These are phyloP conservation scores for Claviceps sp. DNA, from an alignment of 2,329 filamentous ascomycete species.

Conservation along the genomic window DNA sequence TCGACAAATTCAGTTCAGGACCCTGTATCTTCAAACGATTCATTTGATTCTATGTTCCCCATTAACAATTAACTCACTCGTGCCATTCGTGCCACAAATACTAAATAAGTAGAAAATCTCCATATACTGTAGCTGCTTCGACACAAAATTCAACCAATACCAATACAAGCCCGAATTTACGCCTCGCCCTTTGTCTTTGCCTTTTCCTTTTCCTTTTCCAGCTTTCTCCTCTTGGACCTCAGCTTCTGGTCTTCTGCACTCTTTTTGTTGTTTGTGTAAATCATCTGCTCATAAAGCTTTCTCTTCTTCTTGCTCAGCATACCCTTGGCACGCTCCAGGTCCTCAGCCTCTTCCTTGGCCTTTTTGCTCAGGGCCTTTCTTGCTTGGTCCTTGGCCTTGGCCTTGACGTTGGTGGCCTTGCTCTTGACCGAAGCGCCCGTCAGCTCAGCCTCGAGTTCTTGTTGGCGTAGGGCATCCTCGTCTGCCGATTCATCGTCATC, in stretches of 20 bases:
- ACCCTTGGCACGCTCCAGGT: slow-evolving; percentile 85
- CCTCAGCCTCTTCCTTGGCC: slow-evolving; percentile 66
- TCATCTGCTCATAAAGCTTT: slow-evolving; percentile 95
- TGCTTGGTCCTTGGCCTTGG: slow-evolving; percentile 55
- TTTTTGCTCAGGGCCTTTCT: slow-evolving; percentile 58
- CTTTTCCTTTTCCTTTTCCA: slow-evolving; percentile 50
- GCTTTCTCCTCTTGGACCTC: slow-evolving; percentile 76
- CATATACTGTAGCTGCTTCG: not conserved
- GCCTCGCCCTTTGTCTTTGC: slow-evolving; percentile 30
- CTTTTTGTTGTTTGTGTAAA: slow-evolving; percentile 87
- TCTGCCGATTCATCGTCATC: slow-evolving; percentile 29
- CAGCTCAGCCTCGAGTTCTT: slow-evolving; percentile 86
- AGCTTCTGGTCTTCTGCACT: slow-evolving; percentile 81
- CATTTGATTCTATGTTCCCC: not conserved
- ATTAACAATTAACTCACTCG: not conserved
- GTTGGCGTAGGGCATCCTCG: slow-evolving; percentile 62
- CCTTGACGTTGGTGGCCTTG: slow-evolving; percentile 33
- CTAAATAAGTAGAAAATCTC: not conserved
- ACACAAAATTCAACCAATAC: not conserved
- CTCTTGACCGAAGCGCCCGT: slow-evolving; percentile 50
- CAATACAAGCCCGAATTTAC: slow-evolving; percentile 8
- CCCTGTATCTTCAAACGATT: not conserved
- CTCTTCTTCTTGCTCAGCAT: slow-evolving; percentile 98
- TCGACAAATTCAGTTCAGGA: no score
- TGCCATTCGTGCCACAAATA: not conserved